These are phyloP conservation scores for Salix exigua DNA, from an alignment of 345 rosid species.

Conservation along the genomic window DNA sequence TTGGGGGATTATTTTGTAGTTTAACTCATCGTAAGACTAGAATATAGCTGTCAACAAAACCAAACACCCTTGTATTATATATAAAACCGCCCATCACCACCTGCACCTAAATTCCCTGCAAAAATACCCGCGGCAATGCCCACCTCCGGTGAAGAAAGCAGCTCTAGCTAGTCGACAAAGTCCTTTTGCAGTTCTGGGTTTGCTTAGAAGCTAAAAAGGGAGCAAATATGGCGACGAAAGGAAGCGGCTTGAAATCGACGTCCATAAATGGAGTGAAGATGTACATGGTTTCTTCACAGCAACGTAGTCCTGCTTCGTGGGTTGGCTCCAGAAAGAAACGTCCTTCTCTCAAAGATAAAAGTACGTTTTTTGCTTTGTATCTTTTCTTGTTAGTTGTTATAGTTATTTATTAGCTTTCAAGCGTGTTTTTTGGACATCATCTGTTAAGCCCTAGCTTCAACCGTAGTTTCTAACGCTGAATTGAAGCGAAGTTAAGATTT, in stretches of 20 bases:
- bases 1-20: no score
- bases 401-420: neutral
- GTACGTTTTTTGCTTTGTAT: constrained; percentile 21
- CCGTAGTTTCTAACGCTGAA: neutral
- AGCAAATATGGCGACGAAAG: constrained; percentile 47
- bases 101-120: neutral
- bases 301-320: constrained; percentile 66
- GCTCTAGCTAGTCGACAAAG: neutral
- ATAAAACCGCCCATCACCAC: neutral
- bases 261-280: constrained; percentile 74
- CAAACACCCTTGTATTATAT: neutral
- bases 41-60: neutral
- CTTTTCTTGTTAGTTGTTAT: neutral
- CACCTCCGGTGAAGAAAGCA: neutral
- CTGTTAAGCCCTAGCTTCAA: neutral
- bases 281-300: constrained; percentile 60
- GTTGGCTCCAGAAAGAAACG: constrained; percentile 69
- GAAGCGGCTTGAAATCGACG: constrained; percentile 69
- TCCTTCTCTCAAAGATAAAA: constrained; percentile 64
- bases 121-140: neutral
- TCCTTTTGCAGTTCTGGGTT: neutral
- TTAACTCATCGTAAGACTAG: no score
- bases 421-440: neutral
- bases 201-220: neutral
- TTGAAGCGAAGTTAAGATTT: neutral